Conservation (phyloP, 805 yeast genomes). For the Barnettozyma wickerhamii region DNA sequence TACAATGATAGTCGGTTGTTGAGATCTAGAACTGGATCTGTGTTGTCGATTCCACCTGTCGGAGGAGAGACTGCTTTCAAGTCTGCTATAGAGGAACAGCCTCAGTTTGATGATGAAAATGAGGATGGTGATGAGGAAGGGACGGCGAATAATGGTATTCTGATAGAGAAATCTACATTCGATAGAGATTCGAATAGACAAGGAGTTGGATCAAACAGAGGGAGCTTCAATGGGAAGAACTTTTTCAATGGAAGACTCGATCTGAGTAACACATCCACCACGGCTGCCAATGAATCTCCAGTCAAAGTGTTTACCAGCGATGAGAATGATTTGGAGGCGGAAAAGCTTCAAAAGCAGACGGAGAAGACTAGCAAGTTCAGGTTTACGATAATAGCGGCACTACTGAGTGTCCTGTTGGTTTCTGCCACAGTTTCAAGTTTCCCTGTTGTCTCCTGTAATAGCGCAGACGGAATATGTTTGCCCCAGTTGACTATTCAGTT, state of each 20-base stretch:
- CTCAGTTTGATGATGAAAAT: not conserved
- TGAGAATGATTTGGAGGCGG: not conserved
- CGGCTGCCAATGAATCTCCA: not conserved
- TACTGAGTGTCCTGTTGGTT: conserved; percentile 1
- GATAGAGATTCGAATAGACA: not conserved
- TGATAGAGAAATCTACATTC: not conserved
- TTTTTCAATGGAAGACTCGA: not conserved
- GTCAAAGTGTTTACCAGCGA: not conserved
- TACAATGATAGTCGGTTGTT: not conserved
- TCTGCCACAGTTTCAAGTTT: conserved; percentile 6
- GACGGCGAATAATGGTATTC: not conserved
- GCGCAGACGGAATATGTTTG: conserved; percentile 28
- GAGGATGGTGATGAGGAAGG: not conserved
- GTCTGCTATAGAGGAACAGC: conserved; percentile 6
- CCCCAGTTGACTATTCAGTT: conserved; percentile 43
- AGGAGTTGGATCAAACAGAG: not conserved
- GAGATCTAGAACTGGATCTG: not conserved
- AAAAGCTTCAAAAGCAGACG: not conserved
- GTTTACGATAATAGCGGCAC: not conserved
- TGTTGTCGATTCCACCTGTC: not conserved
- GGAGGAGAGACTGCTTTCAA: conserved; percentile 10
- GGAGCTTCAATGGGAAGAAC: not conserved
- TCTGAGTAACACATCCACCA: not conserved
- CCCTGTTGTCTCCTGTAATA: conserved; percentile 31
- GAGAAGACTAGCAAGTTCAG: not conserved